Evolutionary conservation across 345 rosid genomes (phyloP), one percentile per base, ranked within the genome.

Genomic region (Eucalyptus globulus): DNA sequence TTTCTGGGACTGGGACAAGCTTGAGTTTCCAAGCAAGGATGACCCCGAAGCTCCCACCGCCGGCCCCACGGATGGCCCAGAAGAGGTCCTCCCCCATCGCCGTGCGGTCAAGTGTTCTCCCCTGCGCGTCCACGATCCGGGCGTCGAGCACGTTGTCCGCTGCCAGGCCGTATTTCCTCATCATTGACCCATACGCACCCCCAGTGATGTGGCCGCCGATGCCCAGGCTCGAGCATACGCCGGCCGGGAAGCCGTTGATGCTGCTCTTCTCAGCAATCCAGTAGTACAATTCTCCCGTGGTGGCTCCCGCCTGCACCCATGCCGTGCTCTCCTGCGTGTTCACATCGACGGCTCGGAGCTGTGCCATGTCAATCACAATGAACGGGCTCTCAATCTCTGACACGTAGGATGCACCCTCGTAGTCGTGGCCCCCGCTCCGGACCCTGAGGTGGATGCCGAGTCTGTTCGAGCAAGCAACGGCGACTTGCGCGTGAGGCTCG

Each of bases 51-150:
- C 95, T 95, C 1, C 92, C 94, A 5, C 95, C 96, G 0, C 95
- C 97, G 12, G 96, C 96, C 3, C 96, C 97, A 3, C 93, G 89
- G n/a, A 95, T 94, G 0, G 97, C 97, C 96, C 94, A 95, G 51
- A 94, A 94, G 3, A 94, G 49, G 72, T 95, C 96, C 27, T 93
- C 92, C 31, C 96, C 95, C 93, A 92, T 93, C 21, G 92, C 87
- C 12, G 91, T 27, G 44, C 95, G 17, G 43, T 93, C 93, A 29
- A 93, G 93, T 67, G 94, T 69, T 29, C 89, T 91, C 4, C 97
- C 96, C 21, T 89, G 88, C 3, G 86, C 94, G 45, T 94, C 94
- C 49, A 95, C 93, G 13, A 95, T 56, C 26, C 53, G 90, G 45
- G 97, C 97, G 69, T 95, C 96, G 37, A 93, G 67, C 1, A 92